phyloP scores from a whole-genome alignment of 306 rosid species.

The Urtica urens region DNA sequence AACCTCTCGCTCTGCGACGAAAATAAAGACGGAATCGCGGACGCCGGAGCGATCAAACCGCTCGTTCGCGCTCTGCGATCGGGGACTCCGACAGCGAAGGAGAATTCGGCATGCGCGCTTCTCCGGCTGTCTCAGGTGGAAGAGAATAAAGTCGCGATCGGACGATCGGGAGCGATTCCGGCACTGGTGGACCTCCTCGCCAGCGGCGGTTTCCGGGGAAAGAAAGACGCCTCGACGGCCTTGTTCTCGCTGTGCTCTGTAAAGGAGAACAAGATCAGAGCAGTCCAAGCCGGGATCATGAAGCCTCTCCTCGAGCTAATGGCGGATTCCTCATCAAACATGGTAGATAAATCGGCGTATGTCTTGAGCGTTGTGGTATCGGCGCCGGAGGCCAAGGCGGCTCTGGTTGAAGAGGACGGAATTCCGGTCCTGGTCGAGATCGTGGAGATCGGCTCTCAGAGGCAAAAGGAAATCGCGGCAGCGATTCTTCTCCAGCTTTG shows the following conservation, averaged over 20 bases:
- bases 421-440: conserved; percentile 88
- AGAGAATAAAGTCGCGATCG: conserved; percentile 62
- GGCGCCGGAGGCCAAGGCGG: conserved; percentile 60
- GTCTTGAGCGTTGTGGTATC: conserved; percentile 67
- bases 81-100: conserved; percentile 72
- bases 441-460: conserved; percentile 72
- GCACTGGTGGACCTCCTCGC: conserved; percentile 58
- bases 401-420: conserved; percentile 85
- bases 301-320: conserved; percentile 71
- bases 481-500: conserved; percentile 63
- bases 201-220: conserved; percentile 57
- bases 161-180: conserved; percentile 85
- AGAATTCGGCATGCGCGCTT: conserved; percentile 87
- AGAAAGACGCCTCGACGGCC: conserved; percentile 95
- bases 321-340: conserved; percentile 83
- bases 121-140: conserved; percentile 72
- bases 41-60: conserved; percentile 71
- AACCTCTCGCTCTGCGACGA: conserved; percentile 89
- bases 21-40: conserved; percentile 68
- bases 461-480: conserved; percentile 83
- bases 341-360: conserved; percentile 92
- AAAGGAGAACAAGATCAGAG: conserved; percentile 74
- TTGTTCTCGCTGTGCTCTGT: conserved; percentile 65
- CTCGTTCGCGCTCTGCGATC: conserved; percentile 50
- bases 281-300: conserved; percentile 79